phyloP scores from a whole-genome alignment of 352 stramenopile species.

The Blastocystis sp. region DNA sequence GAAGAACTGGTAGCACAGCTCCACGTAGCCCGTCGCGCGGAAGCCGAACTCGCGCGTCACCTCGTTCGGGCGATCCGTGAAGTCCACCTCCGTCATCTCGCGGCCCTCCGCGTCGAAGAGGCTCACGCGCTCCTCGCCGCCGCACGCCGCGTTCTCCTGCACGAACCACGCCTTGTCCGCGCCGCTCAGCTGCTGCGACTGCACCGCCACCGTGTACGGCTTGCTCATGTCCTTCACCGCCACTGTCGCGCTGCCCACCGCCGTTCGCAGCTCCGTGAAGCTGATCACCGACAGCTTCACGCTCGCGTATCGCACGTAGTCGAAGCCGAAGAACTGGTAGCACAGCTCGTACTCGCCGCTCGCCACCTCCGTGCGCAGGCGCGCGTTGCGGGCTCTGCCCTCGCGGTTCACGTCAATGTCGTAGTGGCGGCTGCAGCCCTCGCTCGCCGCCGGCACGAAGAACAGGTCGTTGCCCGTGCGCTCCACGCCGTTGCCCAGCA shows the following conservation, averaged over 20 bases:
- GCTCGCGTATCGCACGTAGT: background rate
- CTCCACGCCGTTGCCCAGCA: slow-evolving; percentile 18
- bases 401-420: background rate
- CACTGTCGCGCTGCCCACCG: slow-evolving; percentile 22
- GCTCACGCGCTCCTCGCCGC: background rate
- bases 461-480: slow-evolving; percentile 8
- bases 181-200: slow-evolving; percentile 5
- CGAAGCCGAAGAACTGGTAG: slow-evolving; percentile 65
- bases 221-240: slow-evolving; percentile 44
- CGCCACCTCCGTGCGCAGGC: background rate
- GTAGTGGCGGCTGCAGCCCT: slow-evolving; percentile 10
- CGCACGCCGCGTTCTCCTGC: background rate
- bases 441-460: slow-evolving; percentile 3
- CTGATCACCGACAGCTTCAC: slow-evolving; percentile 46
- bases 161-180: slow-evolving; percentile 35
- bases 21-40: background rate
- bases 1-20: slow-evolving; percentile 57
- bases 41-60: slow-evolving; percentile 1
- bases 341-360: slow-evolving; percentile 46
- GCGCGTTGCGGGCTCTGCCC: background rate
- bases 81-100: background rate
- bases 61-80: background rate
- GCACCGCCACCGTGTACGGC: slow-evolving; percentile 28
- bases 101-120: background rate
- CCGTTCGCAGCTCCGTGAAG: slow-evolving; percentile 22